A percentile compares a stretch with the other conserved stretches of the same genome.
Evolutionary conservation across 306 rosid species (phyloP).

Genomic region (Oemleria cerasiformis): DNA sequence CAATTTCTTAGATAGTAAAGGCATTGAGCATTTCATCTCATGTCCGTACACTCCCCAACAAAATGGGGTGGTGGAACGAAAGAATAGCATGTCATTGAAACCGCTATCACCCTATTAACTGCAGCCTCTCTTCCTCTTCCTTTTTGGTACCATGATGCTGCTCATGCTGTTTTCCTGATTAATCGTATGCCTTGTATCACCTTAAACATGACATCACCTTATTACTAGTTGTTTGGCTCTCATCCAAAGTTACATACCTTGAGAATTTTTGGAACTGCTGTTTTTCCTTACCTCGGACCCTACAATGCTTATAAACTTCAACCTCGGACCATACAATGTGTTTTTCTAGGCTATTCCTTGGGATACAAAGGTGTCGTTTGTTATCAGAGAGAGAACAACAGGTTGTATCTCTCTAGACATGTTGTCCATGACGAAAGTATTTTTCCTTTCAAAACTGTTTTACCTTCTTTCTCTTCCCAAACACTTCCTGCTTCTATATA

Average conservation of each 20-base stretch:
- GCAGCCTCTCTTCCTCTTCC: background rate
- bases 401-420: background rate
- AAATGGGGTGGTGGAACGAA: background rate
- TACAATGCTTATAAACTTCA: too few species aligned
- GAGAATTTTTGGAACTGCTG: background rate
- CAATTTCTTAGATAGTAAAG: background rate
- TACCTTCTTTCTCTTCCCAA: too few species aligned
- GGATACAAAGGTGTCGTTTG: background rate
- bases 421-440: background rate
- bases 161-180: background rate
- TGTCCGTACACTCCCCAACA: background rate
- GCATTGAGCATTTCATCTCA: background rate
- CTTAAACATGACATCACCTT: background rate
- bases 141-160: background rate
- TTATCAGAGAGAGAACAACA: accelerated
- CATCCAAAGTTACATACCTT: background rate
- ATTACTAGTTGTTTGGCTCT: too few species aligned
- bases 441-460: too few species aligned
- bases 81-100: background rate
- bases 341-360: background rate
- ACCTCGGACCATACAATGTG: background rate
- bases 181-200: background rate
- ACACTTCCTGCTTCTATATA: too few species aligned
- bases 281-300: background rate
- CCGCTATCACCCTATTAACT: background rate